Evolutionary conservation across 192 early-diverging fungal species (phyloP), one percentile per base, ranked within the genome.

Genomic region (Coemansia sp.): DNA sequence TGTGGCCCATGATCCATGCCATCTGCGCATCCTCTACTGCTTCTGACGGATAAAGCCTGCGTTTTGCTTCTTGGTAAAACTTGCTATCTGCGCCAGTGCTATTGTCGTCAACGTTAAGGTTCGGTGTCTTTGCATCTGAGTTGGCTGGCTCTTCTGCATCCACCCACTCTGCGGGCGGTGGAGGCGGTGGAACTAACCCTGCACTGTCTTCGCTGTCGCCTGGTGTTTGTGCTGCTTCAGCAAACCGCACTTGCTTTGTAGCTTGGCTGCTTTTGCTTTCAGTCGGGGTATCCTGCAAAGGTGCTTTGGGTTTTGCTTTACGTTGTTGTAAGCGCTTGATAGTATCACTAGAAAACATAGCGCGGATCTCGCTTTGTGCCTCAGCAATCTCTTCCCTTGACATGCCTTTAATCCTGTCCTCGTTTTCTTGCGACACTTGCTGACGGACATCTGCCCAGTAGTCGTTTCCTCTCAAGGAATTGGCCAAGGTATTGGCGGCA

Each of bases 321-420:
- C 75, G 57, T 16, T 66, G 69, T 64, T 78, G 58, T 0, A 94
- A 62, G 48, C 85, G 82, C 58, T 85, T 68, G 28, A 94, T 71
- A 1, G 87, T 64, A 11, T 79, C 81, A 10, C 83, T 82, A 48
- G 85, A 83, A 18, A 94, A 53, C 26, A 81, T 80, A 0, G 66
- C 62, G 44, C 81, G 57, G 17, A 96, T 82, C 46, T 92, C 86
- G 12, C 66, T 73, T 6, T 82, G 81, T 7, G 89, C 87, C 48
- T 85, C 81, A 3, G 77, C 51, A 18, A 93, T 88, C 36, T 94
- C 90, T 7, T 76, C 65, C 20, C 69, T 76, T 1, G 88, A 70
- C 94, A 96, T 94, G 40, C 56, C 86, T 83, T 48, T 85, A 68
- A 49, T 80, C 59, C 61, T 87, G 64, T 59, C 85, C 79, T 41